These are phyloP conservation scores for Aspergillus quadrilineatus DNA, from an alignment of 2,329 filamentous ascomycete genomes.

Conservation along the genomic window DNA sequence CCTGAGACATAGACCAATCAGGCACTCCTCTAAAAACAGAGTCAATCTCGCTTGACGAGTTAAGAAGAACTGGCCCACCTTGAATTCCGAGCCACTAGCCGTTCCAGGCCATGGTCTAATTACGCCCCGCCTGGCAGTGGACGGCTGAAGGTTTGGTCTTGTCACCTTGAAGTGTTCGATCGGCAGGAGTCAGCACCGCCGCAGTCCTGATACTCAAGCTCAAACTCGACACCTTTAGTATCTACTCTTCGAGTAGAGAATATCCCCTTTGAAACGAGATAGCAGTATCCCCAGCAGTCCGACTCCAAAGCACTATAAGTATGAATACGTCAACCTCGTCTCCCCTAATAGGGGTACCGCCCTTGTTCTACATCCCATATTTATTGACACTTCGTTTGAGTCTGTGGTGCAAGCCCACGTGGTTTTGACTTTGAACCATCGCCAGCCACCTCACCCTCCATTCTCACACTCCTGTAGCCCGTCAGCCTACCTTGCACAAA, in stretches of 20 bases:
- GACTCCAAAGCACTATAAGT: neutral
- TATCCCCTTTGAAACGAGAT: neutral
- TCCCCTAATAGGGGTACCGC: neutral
- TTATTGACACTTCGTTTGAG: neutral
- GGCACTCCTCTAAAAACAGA: neutral
- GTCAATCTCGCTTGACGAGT: constrained; percentile 27
- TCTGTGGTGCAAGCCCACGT: constrained; percentile 4
- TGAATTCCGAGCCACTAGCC: constrained; percentile 14
- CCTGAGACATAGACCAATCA: constrained; percentile 24
- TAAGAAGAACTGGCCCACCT: constrained; percentile 20
- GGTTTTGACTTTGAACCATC: neutral
- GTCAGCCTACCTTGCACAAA: neutral
- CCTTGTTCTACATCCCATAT: neutral
- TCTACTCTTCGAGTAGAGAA: neutral
- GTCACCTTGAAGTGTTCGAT: neutral
- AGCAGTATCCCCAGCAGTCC: neutral
- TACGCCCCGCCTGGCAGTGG: neutral
- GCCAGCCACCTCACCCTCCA: constrained; percentile 4
- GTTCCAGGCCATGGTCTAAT: constrained; percentile 18
- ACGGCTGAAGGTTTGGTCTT: neutral
- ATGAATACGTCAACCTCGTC: no score
- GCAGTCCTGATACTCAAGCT: neutral
- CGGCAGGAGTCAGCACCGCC: neutral
- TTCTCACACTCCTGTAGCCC: neutral
- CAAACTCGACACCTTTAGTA: neutral